Evolutionary conservation across 225 moss, liverwort and hornwort species (phyloP).

Genomic region (Straminergon stramineum): DNA sequence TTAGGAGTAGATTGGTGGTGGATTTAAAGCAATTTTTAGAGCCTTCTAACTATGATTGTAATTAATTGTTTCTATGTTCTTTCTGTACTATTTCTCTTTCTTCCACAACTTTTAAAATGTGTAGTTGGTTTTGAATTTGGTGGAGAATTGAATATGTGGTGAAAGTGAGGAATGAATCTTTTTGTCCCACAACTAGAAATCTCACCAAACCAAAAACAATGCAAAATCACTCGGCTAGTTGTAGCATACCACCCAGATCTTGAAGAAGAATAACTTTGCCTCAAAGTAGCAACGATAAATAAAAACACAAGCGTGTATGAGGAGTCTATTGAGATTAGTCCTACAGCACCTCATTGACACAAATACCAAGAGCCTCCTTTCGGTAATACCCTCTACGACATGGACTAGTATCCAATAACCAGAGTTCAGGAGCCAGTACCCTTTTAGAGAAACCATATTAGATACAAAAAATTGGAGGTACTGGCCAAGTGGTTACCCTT

Average conservation of each 20-base stretch:
- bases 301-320: not conserved
- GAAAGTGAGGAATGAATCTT: not conserved
- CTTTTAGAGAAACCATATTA: not conserved
- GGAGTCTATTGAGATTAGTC: no score
- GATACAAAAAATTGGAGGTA: not conserved
- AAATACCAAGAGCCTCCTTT: not conserved
- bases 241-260: not conserved
- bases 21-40: not conserved
- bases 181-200: not conserved
- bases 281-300: not conserved
- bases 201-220: not conserved
- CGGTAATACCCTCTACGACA: not conserved
- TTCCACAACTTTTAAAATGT: not conserved
- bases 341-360: not conserved
- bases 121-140: not conserved
- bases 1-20: not conserved
- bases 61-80: not conserved
- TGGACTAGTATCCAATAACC: not conserved
- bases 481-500: not conserved
- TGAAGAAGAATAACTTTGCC: not conserved
- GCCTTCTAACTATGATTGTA: not conserved
- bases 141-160: not conserved
- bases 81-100: not conserved
- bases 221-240: not conserved
- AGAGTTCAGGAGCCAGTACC: not conserved